Percentiles rank a stretch among this genome's conserved stretches.
Conservation (phyloP, 2,329 filamentous ascomycete species). For the Botrytis byssoidea region DNA sequence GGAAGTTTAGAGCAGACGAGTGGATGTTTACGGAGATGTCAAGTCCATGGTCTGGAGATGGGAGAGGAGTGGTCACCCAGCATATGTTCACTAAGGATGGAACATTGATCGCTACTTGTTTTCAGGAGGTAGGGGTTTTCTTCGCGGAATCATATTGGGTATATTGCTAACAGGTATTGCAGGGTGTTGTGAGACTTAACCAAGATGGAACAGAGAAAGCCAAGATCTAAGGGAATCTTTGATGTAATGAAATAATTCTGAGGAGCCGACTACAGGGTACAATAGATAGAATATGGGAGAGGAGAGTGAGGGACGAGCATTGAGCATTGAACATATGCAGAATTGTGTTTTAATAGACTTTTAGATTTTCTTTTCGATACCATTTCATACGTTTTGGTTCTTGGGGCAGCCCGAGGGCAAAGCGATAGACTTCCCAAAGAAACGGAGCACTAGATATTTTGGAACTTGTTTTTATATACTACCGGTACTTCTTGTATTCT, state of each 20-base stretch:
- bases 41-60: constrained; percentile 77
- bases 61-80: constrained; percentile 72
- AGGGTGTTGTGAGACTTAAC: constrained; percentile 38
- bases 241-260: not conserved
- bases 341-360: constrained; percentile 10
- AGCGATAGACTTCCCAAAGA: not conserved
- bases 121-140: constrained; percentile 61
- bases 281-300: no score
- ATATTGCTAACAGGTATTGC: constrained; percentile 20
- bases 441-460: not conserved
- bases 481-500: not conserved
- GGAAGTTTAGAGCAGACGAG: constrained; percentile 59
- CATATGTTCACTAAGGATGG: constrained; percentile 71
- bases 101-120: constrained; percentile 71
- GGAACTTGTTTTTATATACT: not conserved
- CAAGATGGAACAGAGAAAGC: constrained; percentile 24
- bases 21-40: constrained; percentile 82
- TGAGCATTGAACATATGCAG: not conserved
- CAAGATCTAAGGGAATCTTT: constrained; percentile 19
- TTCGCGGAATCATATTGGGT: not conserved
- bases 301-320: not conserved
- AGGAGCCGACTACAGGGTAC: not conserved
- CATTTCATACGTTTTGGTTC: not conserved
- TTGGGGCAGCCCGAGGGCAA: not conserved
- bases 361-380: not conserved